Evolutionary conservation across 441 rosid species (phyloP).

Genomic region (Croton laevigatus): DNA sequence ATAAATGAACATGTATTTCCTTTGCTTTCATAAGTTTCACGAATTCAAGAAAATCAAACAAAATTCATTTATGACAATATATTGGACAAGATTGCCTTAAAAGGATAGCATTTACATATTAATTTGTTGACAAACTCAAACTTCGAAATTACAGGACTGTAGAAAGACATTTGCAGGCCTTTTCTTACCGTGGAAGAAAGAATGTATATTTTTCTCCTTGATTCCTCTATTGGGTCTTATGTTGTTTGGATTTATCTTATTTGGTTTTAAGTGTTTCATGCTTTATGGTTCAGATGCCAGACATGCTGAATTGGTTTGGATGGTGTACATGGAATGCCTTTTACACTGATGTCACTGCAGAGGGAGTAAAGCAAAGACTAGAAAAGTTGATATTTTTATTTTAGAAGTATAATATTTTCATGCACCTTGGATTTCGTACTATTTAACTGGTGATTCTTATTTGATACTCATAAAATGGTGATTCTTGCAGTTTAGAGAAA

Average conservation of each 20-base stretch:
- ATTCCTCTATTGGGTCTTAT: too few relatives aligned
- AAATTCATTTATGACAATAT: too few relatives aligned
- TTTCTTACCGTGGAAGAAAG: conserved; percentile 59
- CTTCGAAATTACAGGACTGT: conserved; percentile 35
- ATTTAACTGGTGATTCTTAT: conserved; percentile 4
- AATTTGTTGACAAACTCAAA: conserved; percentile 3
- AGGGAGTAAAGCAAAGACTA: conserved; percentile 51
- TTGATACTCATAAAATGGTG: too few relatives aligned
- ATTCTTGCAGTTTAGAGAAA: conserved; percentile 47
- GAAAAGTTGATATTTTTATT: conserved; percentile 37
- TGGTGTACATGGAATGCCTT: conserved; percentile 81
- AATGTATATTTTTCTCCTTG: conserved; percentile 27
- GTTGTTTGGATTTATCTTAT: too few relatives aligned
- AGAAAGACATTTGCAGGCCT: conserved; percentile 53
- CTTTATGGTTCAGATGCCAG: conserved; percentile 40
- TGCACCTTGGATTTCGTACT: background rate
- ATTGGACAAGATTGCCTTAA: background rate
- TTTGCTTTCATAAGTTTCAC: too few relatives aligned
- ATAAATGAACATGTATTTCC: too few relatives aligned
- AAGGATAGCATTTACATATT: background rate
- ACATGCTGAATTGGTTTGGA: conserved; percentile 66
- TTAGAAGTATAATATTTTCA: background rate
- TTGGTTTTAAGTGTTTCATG: too few relatives aligned
- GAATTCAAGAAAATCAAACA: too few relatives aligned
- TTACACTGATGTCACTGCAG: conserved; percentile 51